Base-by-base conservation (phyloP, 495 filamentous ascomycete species). In the Penicillium alfredii region DNA sequence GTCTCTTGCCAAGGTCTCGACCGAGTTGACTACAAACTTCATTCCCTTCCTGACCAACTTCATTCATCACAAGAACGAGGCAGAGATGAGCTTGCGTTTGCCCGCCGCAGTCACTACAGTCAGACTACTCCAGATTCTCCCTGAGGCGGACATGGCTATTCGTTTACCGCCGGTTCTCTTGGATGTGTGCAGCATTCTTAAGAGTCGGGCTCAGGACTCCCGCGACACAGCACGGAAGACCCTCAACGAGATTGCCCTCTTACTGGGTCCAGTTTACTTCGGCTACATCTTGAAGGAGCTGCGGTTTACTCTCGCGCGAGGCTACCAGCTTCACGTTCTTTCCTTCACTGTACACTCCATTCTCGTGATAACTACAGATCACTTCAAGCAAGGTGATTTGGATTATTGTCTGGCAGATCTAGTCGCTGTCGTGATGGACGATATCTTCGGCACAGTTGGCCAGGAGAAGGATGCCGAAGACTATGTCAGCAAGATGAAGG, bases 401-500 rank as follows among this genome's bases (percentile, higher is more conserved):
- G 88, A 99, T 47, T 89, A 95, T 49, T 97, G 89, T 56, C 63
- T 96, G 20, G 58, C 66, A 3, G 71, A 86, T 11, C 77, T 97
- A 25, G 76, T 87, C 27, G 69, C 77, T 3, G 74, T 99, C 26
- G 82, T 96, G 33, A 93, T 97, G 86, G 92, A 99, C 47, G 93
- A 97, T 55, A 93, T 88, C 8, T 99, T 99, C 56, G 92, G 92
- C 11, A 79, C 76, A n/a, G 80, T 82, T n/a, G 92, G 92, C 9
- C 81, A 92, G 64, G 92, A 99, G 51, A 99, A 99, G 56, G 92
- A 99, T 48, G 88, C 90, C 0, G 88, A 90, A 46, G 92, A 88
- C 27, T 99, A 99, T 54, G 77, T 82, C 38, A 95, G 84, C 61
- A 81, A 86, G 51, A 95, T 94, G 85, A 93, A 87, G 61, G 92